Conservation (phyloP, 2,329 filamentous ascomycete species). For the Xylaria sp. region DNA sequence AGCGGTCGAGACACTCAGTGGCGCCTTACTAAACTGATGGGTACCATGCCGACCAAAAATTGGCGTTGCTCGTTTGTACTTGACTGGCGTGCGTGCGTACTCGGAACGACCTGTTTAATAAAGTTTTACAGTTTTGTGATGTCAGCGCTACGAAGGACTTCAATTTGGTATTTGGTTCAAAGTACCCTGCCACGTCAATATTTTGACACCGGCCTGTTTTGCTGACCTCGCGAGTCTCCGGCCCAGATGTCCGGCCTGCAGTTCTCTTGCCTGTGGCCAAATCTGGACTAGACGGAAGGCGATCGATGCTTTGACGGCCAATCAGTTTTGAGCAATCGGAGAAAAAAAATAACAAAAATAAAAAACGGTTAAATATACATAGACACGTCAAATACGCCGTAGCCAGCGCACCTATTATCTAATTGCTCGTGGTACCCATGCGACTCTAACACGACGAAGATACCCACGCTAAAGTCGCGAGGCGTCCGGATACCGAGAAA, state of each 20-base stretch:
- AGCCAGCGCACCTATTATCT: slow-evolving; percentile 41
- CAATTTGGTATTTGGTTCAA: slow-evolving; percentile 21
- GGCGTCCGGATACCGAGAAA: slow-evolving; percentile 31
- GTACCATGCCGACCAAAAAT: slow-evolving; percentile 22
- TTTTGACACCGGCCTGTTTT: slow-evolving; percentile 36
- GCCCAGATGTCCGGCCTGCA: slow-evolving; percentile 37
- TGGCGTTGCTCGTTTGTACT: slow-evolving; percentile 22
- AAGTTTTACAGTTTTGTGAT: slow-evolving; percentile 31
- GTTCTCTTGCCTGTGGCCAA: slow-evolving; percentile 38
- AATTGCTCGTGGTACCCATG: slow-evolving; percentile 39
- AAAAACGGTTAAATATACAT: slow-evolving; percentile 23
- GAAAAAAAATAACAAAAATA: slow-evolving; percentile 22
- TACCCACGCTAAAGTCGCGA: slow-evolving; percentile 29
- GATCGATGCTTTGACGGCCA: slow-evolving; percentile 34
- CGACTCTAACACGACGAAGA: slow-evolving; percentile 38
- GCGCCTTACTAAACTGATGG: slow-evolving; percentile 26
- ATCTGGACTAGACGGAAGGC: slow-evolving; percentile 33
- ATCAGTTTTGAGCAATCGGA: slow-evolving; percentile 29
- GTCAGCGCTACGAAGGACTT: slow-evolving; percentile 27
- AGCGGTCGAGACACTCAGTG: slow-evolving; percentile 33
- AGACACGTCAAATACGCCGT: slow-evolving; percentile 36
- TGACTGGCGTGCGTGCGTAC: slow-evolving; percentile 17
- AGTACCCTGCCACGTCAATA: slow-evolving; percentile 39
- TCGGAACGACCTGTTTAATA: slow-evolving; percentile 19
- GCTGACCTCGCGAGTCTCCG: slow-evolving; percentile 34